Percentiles rank a stretch among this genome's conserved stretches.
Conservation (phyloP, 495 filamentous ascomycete genomes). For the Penicillium pulvis region DNA sequence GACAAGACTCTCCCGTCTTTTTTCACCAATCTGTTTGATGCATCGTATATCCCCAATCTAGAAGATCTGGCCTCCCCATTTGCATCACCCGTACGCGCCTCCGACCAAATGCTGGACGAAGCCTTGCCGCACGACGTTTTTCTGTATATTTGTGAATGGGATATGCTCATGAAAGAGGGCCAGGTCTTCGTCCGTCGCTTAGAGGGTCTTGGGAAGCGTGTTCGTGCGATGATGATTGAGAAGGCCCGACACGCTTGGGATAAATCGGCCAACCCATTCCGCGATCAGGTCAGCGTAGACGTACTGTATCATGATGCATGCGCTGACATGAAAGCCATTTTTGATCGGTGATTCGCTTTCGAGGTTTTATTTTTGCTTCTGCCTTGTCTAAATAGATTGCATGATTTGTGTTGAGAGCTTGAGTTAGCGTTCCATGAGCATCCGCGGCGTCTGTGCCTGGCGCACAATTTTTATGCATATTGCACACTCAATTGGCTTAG, state of each 20-base stretch:
- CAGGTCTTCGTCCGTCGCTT: conserved; percentile 67
- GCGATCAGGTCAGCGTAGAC: conserved; percentile 48
- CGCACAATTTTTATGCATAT: neutral
- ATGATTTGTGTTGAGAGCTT: conserved; percentile 1
- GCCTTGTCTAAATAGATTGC: conserved; percentile 2
- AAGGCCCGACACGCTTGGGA: conserved; percentile 83
- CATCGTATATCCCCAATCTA: conserved; percentile 67
- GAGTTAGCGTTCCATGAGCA: neutral
- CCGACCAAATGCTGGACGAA: conserved; percentile 49
- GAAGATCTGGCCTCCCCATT: conserved; percentile 56
- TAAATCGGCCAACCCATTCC: conserved; percentile 77
- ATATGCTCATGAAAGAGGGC: conserved; percentile 83
- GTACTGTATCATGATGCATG: conserved; percentile 47
- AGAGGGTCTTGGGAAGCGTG: conserved; percentile 62
- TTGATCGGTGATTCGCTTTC: conserved; percentile 28
- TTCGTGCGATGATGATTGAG: conserved; percentile 70
- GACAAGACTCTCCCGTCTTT: conserved; percentile 72
- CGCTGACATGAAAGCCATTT: conserved; percentile 48
- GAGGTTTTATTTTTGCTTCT: neutral
- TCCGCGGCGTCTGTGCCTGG: neutral
- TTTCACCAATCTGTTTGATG: conserved; percentile 86
- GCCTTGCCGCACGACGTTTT: conserved; percentile 65
- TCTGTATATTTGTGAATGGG: conserved; percentile 85
- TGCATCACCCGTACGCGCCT: conserved; percentile 64
- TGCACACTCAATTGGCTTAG: neutral